These are phyloP conservation scores for Multifurca ochricompacta DNA, from an alignment of 768 basidiomycete species.

Conservation along the genomic window DNA sequence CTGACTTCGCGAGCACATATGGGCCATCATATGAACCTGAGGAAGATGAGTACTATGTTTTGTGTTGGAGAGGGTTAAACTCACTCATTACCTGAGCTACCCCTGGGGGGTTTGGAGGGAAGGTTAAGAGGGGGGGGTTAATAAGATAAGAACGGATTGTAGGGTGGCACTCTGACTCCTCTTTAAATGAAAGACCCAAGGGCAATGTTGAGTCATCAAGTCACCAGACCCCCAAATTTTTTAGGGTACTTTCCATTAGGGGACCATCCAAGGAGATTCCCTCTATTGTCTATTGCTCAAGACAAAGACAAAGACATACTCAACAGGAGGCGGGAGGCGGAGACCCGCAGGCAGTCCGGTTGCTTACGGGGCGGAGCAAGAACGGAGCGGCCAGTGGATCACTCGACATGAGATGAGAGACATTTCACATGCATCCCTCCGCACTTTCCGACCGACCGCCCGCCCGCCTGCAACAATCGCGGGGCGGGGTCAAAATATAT, in stretches of 20 bases:
- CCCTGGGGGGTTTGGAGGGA: too few species aligned
- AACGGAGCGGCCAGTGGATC: background rate
- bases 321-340: too few species aligned
- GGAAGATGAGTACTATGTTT: background rate
- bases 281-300: too few species aligned
- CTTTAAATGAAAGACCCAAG: too few species aligned
- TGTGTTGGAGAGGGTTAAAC: too few species aligned
- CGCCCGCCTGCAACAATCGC: background rate
- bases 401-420: background rate
- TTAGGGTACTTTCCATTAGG: background rate
- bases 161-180: too few species aligned
- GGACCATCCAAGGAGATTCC: background rate
- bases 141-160: too few species aligned
- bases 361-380: slow-evolving; percentile 5
- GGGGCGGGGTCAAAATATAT: background rate
- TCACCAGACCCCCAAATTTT: background rate
- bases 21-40: background rate
- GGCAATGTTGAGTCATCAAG: too few species aligned
- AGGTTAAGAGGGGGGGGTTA: too few species aligned
- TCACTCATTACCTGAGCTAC: too few species aligned
- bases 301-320: too few species aligned
- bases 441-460: background rate
- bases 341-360: background rate
- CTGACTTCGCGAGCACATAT: background rate
- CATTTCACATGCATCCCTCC: slow-evolving; percentile 3